Percentiles rank a stretch among this genome's conserved stretches.
Evolutionary conservation across 352 stramenopile species (phyloP).

Genomic region (Globisporangium polare): DNA sequence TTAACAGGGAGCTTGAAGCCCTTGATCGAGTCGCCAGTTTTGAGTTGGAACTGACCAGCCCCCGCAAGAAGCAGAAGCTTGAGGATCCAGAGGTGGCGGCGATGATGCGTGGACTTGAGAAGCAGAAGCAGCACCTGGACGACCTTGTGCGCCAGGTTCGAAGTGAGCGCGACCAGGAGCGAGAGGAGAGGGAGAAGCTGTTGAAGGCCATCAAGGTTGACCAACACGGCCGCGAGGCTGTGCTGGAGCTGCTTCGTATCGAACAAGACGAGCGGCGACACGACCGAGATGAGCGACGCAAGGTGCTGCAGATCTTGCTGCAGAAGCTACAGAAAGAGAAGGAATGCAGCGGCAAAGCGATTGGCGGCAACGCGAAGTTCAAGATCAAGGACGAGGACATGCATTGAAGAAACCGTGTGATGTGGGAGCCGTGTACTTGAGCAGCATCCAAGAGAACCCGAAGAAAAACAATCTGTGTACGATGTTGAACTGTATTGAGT

Average conservation of each 20-base stretch:
- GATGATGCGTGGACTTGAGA: slow-evolving; percentile 2
- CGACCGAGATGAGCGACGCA: slow-evolving; percentile 10
- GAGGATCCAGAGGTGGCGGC: not conserved
- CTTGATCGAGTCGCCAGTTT: too few species aligned
- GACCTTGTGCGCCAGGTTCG: slow-evolving; percentile 6
- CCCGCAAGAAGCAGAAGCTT: not conserved
- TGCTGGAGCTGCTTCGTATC: slow-evolving; percentile 8
- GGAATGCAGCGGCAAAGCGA: not conserved
- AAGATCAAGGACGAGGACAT: not conserved
- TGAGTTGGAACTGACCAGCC: not conserved
- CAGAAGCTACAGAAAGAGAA: slow-evolving; percentile 5
- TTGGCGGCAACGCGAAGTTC: too few species aligned
- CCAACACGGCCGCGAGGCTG: slow-evolving; percentile 9
- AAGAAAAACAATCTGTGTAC: too few species aligned
- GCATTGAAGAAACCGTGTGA: too few species aligned
- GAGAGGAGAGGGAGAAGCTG: slow-evolving; percentile 8
- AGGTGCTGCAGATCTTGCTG: slow-evolving; percentile 13
- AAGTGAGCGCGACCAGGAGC: slow-evolving; percentile 4
- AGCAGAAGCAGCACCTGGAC: slow-evolving; percentile 6
- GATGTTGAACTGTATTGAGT: too few species aligned
- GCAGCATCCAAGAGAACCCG: too few species aligned
- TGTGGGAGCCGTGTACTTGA: too few species aligned
- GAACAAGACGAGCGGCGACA: slow-evolving; percentile 11
- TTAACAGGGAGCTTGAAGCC: too few species aligned
- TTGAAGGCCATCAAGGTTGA: slow-evolving; percentile 7